These are phyloP conservation scores for Nemania sp. DNA, from an alignment of 2,329 filamentous ascomycete genomes.

Conservation along the genomic window DNA sequence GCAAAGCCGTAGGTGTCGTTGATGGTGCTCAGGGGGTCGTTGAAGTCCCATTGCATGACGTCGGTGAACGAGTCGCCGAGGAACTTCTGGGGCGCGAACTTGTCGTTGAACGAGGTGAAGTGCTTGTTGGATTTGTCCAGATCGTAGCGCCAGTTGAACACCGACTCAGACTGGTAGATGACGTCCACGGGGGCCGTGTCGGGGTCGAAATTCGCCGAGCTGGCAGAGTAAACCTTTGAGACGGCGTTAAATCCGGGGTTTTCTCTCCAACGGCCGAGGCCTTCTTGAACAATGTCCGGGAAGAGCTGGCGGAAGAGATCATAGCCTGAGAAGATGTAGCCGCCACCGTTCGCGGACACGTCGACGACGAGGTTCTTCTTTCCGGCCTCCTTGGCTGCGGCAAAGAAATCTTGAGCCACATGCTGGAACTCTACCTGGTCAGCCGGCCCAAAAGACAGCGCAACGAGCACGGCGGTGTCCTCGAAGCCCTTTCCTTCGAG, in stretches of 20 bases:
- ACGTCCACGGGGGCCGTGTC: constrained; percentile 35
- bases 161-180: constrained; percentile 52
- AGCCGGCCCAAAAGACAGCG: constrained; percentile 38
- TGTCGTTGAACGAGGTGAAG: constrained; percentile 54
- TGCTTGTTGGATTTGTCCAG: constrained; percentile 54
- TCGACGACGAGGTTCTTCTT: constrained; percentile 63
- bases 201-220: constrained; percentile 37
- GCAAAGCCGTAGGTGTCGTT: constrained; percentile 49
- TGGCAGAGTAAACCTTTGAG: constrained; percentile 36
- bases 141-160: constrained; percentile 56
- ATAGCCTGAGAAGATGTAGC: constrained; percentile 58
- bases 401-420: constrained; percentile 41
- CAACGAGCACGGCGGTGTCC: constrained; percentile 40
- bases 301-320: constrained; percentile 61
- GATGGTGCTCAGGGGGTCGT: constrained; percentile 47
- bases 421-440: constrained; percentile 40
- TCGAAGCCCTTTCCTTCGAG: constrained; percentile 40
- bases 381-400: constrained; percentile 47
- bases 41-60: constrained; percentile 56
- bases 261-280: constrained; percentile 47
- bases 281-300: constrained; percentile 50
- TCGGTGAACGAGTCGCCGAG: constrained; percentile 59
- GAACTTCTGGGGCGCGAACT: constrained; percentile 47
- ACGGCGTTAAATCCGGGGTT: constrained; percentile 46
- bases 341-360: constrained; percentile 59